Evolutionary conservation across 768 basidiomycete species (phyloP).

Genomic region (Trametopsis cervina): DNA sequence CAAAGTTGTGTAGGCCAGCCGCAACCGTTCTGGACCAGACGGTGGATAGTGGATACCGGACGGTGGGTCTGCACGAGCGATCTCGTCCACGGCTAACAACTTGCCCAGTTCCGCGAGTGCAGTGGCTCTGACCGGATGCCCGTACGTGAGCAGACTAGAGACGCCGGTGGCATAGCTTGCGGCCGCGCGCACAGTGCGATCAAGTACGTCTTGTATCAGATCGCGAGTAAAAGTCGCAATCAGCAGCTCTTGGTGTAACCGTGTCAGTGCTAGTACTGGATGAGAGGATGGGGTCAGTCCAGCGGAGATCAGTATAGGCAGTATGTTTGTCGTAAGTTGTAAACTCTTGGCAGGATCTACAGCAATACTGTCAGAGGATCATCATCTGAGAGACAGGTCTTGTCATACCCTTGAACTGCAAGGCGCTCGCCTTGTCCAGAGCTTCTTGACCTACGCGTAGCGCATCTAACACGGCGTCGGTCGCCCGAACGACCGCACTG

Average conservation of each 20-base stretch:
- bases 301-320: slow-evolving; percentile 54
- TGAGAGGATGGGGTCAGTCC: slow-evolving; percentile 61
- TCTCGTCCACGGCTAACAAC: slow-evolving; percentile 70
- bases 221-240: slow-evolving; percentile 40
- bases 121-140: slow-evolving; percentile 75
- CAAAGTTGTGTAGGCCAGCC: slow-evolving; percentile 58
- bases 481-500: slow-evolving; percentile 37
- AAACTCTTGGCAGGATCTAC: slow-evolving; percentile 52
- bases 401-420: slow-evolving; percentile 54
- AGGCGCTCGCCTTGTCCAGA: slow-evolving; percentile 58
- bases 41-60: slow-evolving; percentile 46
- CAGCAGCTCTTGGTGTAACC: slow-evolving; percentile 66
- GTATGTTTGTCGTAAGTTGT: slow-evolving; percentile 56
- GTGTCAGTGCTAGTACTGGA: slow-evolving; percentile 68
- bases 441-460: slow-evolving; percentile 67
- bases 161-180: slow-evolving; percentile 50
- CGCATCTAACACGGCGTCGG: slow-evolving; percentile 54
- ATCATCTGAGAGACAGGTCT: background rate
- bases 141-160: slow-evolving; percentile 41
- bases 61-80: slow-evolving; percentile 5
- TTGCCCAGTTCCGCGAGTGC: slow-evolving; percentile 78
- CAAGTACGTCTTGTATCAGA: slow-evolving; percentile 45
- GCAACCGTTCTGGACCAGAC: slow-evolving; percentile 55
- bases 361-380: background rate
- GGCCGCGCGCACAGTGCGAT: slow-evolving; percentile 54